Conservation (phyloP, 2,329 filamentous ascomycete genomes). For the Metarhizium robertsii region DNA sequence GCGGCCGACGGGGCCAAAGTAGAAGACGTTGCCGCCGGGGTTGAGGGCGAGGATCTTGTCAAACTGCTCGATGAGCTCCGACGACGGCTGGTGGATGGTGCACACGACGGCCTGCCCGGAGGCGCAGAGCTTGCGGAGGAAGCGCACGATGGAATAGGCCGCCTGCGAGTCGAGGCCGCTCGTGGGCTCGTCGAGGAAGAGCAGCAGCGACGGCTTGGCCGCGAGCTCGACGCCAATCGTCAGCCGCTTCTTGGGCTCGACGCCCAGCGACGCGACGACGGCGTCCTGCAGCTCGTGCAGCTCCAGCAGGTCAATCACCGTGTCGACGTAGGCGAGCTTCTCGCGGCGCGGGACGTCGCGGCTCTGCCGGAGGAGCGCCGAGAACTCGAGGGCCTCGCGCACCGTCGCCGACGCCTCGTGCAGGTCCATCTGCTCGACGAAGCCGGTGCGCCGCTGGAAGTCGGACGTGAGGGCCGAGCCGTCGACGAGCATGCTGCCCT, state of each 20-base stretch:
- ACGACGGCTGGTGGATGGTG: conserved; percentile 49
- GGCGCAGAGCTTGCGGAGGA: conserved; percentile 48
- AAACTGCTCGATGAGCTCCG: conserved; percentile 44
- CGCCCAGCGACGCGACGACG: conserved; percentile 47
- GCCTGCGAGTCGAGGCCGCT: conserved; percentile 47
- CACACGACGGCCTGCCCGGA: conserved; percentile 49
- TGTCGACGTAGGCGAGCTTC: conserved; percentile 57
- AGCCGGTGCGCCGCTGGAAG: conserved; percentile 72
- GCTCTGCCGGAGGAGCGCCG: conserved; percentile 52
- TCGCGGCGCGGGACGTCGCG: conserved; percentile 44
- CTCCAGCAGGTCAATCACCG: conserved; percentile 54
- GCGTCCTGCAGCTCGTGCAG: conserved; percentile 55
- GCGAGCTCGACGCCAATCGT: conserved; percentile 46
- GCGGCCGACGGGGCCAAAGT: conserved; percentile 42
- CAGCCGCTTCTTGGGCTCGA: conserved; percentile 45
- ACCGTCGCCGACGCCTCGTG: conserved; percentile 56
- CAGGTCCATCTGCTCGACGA: conserved; percentile 51
- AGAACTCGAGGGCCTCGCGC: conserved; percentile 55
- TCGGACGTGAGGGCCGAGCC: conserved; percentile 57
- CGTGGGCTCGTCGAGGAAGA: conserved; percentile 52
- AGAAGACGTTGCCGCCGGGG: conserved; percentile 41
- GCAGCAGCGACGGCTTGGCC: conserved; percentile 44
- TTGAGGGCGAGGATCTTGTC: conserved; percentile 43
- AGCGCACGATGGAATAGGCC: conserved; percentile 49
- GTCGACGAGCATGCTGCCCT: conserved; percentile 66